phyloP scores from a whole-genome alignment of 2,329 filamentous ascomycete species.

The Alternaria dauci region DNA sequence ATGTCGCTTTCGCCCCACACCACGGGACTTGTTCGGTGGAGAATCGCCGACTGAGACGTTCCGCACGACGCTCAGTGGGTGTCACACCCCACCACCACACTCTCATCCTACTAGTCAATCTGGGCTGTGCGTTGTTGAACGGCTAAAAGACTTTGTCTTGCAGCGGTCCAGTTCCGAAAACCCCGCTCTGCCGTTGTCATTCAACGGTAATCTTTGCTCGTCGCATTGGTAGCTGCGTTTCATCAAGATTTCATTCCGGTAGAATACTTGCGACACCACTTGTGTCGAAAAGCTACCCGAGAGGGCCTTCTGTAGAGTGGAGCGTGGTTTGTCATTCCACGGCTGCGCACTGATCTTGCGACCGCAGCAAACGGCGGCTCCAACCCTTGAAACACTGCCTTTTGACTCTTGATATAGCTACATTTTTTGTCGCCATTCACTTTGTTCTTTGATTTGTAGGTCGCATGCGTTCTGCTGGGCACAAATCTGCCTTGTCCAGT shows the following conservation, averaged over 20 bases:
- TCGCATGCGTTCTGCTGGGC: neutral
- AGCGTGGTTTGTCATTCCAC: neutral
- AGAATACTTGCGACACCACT: neutral
- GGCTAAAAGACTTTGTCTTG: constrained; percentile 21
- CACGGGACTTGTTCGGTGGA: constrained; percentile 4
- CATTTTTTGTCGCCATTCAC: neutral
- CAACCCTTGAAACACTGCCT: constrained; percentile 8
- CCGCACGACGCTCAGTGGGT: constrained; percentile 7
- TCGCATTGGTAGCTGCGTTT: constrained; percentile 1
- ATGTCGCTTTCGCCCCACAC: constrained; percentile 13
- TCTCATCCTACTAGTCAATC: constrained; percentile 8
- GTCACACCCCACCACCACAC: constrained; percentile 14
- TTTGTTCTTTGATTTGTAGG: neutral
- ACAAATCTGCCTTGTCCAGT: constrained; percentile 6
- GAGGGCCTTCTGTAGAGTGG: neutral
- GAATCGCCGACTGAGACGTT: constrained; percentile 9
- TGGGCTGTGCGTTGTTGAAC: constrained; percentile 20
- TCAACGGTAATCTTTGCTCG: constrained; percentile 3
- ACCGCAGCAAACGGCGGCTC: constrained; percentile 8
- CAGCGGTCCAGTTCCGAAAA: neutral
- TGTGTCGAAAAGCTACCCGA: neutral
- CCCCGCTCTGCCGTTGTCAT: constrained; percentile 13
- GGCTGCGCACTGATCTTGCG: constrained; percentile 3
- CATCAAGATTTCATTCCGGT: neutral
- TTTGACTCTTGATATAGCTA: constrained; percentile 4